phyloP scores from a whole-genome alignment of 1,139 yeast genomes.

The Lodderomyces pseudojiufengensis region DNA sequence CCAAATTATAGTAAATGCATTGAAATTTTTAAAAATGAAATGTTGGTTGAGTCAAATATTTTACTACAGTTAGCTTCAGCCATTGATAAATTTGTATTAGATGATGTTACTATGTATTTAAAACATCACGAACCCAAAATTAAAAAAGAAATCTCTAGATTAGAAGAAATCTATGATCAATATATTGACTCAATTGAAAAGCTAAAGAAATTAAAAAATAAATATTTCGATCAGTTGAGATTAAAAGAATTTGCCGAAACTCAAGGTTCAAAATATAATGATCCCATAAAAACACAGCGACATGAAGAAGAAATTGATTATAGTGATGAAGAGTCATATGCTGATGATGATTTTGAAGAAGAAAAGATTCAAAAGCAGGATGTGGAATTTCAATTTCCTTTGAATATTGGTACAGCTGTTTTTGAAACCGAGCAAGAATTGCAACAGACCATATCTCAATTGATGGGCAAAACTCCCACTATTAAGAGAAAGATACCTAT shows the following conservation, averaged over 20 bases:
- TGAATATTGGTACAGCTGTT: slow-evolving; percentile 27
- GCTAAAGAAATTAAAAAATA: slow-evolving; percentile 28
- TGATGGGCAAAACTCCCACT: slow-evolving; percentile 26
- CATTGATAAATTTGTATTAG: slow-evolving; percentile 37
- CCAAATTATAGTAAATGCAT: slow-evolving; percentile 14
- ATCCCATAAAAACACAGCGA: slow-evolving; percentile 3
- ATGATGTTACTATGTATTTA: slow-evolving; percentile 33
- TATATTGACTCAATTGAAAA: slow-evolving; percentile 24
- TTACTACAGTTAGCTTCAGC: slow-evolving; percentile 29
- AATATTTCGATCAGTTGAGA: slow-evolving; percentile 31
- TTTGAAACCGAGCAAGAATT: slow-evolving; percentile 21
- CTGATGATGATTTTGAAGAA: slow-evolving; percentile 9
- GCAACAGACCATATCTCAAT: slow-evolving; percentile 20
- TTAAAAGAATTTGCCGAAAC: slow-evolving; percentile 27
- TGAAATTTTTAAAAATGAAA: slow-evolving; percentile 14
- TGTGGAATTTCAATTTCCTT: slow-evolving; percentile 25
- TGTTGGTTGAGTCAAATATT: slow-evolving; percentile 23
- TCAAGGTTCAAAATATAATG: slow-evolving; percentile 2
- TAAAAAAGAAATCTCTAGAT: slow-evolving; percentile 21
- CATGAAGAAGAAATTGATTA: slow-evolving; percentile 12
- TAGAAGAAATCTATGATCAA: slow-evolving; percentile 24
- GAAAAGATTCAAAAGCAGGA: not conserved
- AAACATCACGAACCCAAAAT: slow-evolving; percentile 38
- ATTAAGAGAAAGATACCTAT: slow-evolving; percentile 34
- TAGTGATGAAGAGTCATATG: slow-evolving; percentile 9